A percentile compares a stretch with the other conserved stretches of the same genome.
Evolutionary conservation across 257 asterid genomes (phyloP).

Genomic region (Solanum chilense): DNA sequence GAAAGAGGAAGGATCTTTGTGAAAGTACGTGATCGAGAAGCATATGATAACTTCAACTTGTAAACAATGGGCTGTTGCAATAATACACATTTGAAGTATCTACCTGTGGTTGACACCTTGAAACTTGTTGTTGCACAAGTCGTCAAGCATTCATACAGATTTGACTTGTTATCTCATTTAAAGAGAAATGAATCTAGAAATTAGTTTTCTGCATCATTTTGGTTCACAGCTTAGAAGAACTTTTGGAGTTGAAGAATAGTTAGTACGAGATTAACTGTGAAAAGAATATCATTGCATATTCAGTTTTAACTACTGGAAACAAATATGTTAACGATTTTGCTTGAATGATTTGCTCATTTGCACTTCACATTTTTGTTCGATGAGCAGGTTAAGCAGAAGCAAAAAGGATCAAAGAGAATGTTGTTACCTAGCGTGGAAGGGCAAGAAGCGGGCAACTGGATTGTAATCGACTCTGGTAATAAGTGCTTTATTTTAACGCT

Average conservation of each 20-base stretch:
- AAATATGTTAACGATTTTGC: not conserved
- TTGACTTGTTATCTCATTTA: not conserved
- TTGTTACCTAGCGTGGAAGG: constrained; percentile 87
- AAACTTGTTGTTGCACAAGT: not conserved
- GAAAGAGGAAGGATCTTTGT: not conserved
- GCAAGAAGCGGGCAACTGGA: constrained; percentile 89
- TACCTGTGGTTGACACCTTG: not conserved
- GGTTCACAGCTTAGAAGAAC: not conserved
- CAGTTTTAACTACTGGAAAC: not conserved
- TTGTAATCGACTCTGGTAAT: constrained; percentile 85
- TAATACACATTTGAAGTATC: not conserved
- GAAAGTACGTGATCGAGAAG: not conserved
- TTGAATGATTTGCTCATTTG: not conserved
- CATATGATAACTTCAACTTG: not conserved
- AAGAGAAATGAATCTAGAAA: not conserved
- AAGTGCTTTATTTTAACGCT: not conserved
- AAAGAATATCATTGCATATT: not conserved
- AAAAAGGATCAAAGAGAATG: constrained; percentile 78
- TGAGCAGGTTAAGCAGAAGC: constrained; percentile 89
- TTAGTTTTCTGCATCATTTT: not conserved
- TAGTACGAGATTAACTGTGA: not conserved
- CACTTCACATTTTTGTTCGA: constrained; percentile 2
- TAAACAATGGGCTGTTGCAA: not conserved
- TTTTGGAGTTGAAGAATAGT: not conserved
- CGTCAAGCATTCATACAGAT: not conserved